Evolutionary conservation across 2,329 filamentous ascomycete genomes (phyloP), one percentile per base, ranked within the genome.

Genomic region (Talaromyces verruculosus): DNA sequence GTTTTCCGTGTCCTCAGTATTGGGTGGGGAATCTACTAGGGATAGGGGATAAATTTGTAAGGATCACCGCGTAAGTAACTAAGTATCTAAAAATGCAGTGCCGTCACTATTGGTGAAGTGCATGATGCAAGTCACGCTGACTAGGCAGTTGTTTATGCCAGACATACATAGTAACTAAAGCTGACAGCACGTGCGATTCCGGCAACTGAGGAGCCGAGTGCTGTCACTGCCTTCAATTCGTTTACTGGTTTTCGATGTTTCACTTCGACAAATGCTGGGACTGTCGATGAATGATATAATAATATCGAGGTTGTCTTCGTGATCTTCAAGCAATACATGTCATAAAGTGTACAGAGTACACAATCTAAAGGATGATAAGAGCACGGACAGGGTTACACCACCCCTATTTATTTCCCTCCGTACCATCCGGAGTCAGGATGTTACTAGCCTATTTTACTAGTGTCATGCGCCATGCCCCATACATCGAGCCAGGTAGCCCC

Each of bases 361-460:
- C n/a, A 3, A 8, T 45, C 2, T 22, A 3, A 15, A 47, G 22
- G 47, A 51, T 33, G 25, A 35, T 57, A 57, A 57, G 33, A 57
- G 53, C 53, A 57, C 53, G 19, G 53, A 25, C 53, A 37, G 33
- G 53, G 53, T 57, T 37, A 39, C 53, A 57, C 53, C 51, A n/a
- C 49, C 49, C 49, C 49, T 53, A 53, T 53, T 35, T 22, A 55
- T 35, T 30, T 22, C 10, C 5, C 30, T 33, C 28, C 28, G 17
- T 33, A 33, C 6, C 28, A 33, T 28, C 49, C 19, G 37, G 51
- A 55, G 51, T 55, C 51, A 35, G 51, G 51, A 55, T 8, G 28
- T 55, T 55, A 55, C 51, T 55, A 55, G 51, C n/a, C 3, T 10
- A 33, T 33, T 15, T 55, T 55, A 55, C 28, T 55, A 55, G 51